Base-by-base conservation (phyloP, 768 basidiomycete species). In the Roridomyces roridus region DNA sequence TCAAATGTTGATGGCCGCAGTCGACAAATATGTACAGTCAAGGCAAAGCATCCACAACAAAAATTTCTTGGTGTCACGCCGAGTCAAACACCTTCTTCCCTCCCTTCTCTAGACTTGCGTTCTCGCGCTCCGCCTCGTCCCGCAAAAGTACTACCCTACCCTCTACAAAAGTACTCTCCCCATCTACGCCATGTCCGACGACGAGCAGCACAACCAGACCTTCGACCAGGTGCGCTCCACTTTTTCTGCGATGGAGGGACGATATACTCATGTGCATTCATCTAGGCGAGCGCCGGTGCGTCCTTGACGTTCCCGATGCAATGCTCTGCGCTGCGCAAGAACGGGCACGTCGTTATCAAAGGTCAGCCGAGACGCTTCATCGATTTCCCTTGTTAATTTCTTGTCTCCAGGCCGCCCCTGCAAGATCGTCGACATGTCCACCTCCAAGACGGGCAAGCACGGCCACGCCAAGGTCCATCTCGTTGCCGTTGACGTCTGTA, bases 381-480 rank as follows among this genome's bases (percentile, higher is more conserved):
- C 43, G 9, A 36, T 53, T 41, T 37, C 54, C 29, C 21, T 12
- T 51, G 35, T 48, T 48, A 18, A 55, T 57, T 49, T 54, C 14
- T 46, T 35, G 44, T 23, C 23, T 49, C 9, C 63, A 91, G 89
- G 82, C 66, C 87, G 95, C 67, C 96, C 96, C 65, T 98, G 96
- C 92, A 98, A 98, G 83, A 94, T 94, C 78, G 88, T 95, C 68
- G 95, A 97, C 75, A 98, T 97, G 96, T 96, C 94, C 62, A 97
- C 96, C 80, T 98, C 96, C 74, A 98, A 98, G 87, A 96, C 95
- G 44, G 96, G 96, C 68, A 98, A 98, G 87, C 96, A 98, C 82
- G 96, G 96, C 68, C 96, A 99, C 81, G 96, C 97, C 76, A 99
- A 98, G 80, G 97, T 98, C 71, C 95, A 98, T 79, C 85, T 99